A percentile compares a stretch with the other conserved stretches of the same genome.
Evolutionary conservation across 805 yeast species (phyloP).

Genomic region (Candida krabiensis): DNA sequence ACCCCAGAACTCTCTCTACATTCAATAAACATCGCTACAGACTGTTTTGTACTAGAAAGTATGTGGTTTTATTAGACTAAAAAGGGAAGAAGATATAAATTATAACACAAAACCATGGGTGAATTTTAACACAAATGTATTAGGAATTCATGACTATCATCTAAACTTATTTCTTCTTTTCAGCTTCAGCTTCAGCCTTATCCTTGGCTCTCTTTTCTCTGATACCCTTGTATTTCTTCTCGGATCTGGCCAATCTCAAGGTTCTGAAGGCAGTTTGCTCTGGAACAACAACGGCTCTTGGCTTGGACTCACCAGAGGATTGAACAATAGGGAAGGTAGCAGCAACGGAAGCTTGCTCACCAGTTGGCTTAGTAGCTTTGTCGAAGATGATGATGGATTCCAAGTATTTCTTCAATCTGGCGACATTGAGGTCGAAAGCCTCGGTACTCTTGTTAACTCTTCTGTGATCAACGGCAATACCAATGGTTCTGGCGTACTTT

Average conservation of each 20-base stretch:
- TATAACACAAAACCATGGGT: not conserved
- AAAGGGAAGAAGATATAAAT: slow-evolving; percentile 2
- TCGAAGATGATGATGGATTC: slow-evolving; percentile 95
- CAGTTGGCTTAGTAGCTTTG: slow-evolving; percentile 75
- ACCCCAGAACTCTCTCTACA: too few species aligned
- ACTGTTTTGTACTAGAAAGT: not conserved
- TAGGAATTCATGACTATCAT: not conserved
- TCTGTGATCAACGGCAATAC: slow-evolving; percentile 99
- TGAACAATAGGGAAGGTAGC: slow-evolving; percentile 91
- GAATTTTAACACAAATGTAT: not conserved
- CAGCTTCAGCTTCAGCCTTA: slow-evolving; percentile 99
- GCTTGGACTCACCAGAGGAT: slow-evolving; percentile 65
- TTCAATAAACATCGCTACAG: too few species aligned
- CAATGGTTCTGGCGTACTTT: slow-evolving; percentile 96
- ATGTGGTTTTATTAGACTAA: not conserved
- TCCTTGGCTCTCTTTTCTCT: slow-evolving; percentile 98
- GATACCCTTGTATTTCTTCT: slow-evolving; percentile 90
- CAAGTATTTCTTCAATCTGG: slow-evolving; percentile 95
- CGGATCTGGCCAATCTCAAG: slow-evolving; percentile 92
- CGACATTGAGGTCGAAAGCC: slow-evolving; percentile 91
- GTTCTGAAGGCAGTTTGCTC: slow-evolving; percentile 84
- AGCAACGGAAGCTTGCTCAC: slow-evolving; percentile 76
- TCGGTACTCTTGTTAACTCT: slow-evolving; percentile 98
- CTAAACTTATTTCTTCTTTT: slow-evolving; percentile 87
- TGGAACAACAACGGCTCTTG: slow-evolving; percentile 86